Percentiles rank a stretch among this genome's conserved stretches.
These are phyloP conservation scores for Tephrocybe sp. DNA, from an alignment of 768 basidiomycete species.

Conservation along the genomic window DNA sequence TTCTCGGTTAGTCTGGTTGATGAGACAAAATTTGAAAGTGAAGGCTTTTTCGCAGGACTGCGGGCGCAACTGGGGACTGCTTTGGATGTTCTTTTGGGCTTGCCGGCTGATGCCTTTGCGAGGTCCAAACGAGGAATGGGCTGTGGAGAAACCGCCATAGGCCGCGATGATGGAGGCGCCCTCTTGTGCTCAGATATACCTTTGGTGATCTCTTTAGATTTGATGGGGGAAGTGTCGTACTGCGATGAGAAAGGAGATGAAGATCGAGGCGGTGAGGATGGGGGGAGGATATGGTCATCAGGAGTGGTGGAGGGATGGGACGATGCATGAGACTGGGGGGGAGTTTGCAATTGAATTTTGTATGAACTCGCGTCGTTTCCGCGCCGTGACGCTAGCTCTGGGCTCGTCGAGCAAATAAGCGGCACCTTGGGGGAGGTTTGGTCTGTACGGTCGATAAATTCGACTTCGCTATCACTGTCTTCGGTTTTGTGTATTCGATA, in stretches of 20 bases:
- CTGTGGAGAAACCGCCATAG: not conserved
- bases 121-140: slow-evolving; percentile 19
- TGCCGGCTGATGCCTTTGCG: slow-evolving; percentile 2
- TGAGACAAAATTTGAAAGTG: not conserved
- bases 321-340: slow-evolving; percentile 37
- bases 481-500: slow-evolving; percentile 24
- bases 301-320: slow-evolving; percentile 23
- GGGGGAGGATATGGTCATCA: slow-evolving; percentile 17
- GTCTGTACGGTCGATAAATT: slow-evolving; percentile 26
- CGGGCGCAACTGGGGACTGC: not conserved
- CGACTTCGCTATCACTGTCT: slow-evolving; percentile 30
- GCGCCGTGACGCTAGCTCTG: not conserved
- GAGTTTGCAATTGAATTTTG: slow-evolving; percentile 36
- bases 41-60: not conserved
- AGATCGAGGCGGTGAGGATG: slow-evolving; percentile 21
- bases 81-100: not conserved
- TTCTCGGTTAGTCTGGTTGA: not conserved
- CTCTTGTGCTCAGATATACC: slow-evolving; percentile 1
- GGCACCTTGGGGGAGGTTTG: slow-evolving; percentile 8
- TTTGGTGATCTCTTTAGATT: slow-evolving; percentile 10
- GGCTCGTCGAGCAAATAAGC: not conserved
- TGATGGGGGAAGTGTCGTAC: slow-evolving; percentile 19
- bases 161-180: slow-evolving; percentile 1
- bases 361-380: not conserved
- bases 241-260: slow-evolving; percentile 18